A percentile compares a stretch with the other conserved stretches of the same genome.
Conservation (phyloP, 2,329 filamentous ascomycete genomes). For the Peltaster fructicola region DNA sequence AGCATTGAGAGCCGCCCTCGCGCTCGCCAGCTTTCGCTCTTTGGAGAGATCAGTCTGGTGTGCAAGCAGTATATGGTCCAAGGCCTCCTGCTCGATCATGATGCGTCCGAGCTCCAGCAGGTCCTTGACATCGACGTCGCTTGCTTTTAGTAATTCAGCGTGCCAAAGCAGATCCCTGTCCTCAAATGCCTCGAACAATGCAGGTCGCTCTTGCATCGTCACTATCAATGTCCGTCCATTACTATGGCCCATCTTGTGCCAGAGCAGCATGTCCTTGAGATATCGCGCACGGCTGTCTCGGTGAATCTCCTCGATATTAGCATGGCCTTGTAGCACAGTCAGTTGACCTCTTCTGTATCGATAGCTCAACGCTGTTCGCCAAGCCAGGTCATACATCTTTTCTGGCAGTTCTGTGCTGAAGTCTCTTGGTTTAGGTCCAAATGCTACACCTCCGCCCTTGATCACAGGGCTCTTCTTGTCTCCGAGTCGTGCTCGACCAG, state of each 20-base stretch:
- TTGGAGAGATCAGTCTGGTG: constrained; percentile 46
- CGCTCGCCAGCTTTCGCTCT: too few species aligned
- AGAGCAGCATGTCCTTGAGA: constrained; percentile 48
- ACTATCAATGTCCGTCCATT: constrained; percentile 61
- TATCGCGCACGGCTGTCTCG: constrained; percentile 30
- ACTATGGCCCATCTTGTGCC: constrained; percentile 50
- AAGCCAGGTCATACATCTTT: constrained; percentile 91
- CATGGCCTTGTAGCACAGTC: constrained; percentile 62
- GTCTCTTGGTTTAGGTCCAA: constrained; percentile 83
- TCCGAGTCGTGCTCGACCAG: constrained; percentile 61
- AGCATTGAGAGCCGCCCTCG: too few species aligned
- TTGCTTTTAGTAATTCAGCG: constrained; percentile 49
- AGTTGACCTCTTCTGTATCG: constrained; percentile 76
- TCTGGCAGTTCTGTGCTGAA: constrained; percentile 67
- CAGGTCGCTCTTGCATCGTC: constrained; percentile 41
- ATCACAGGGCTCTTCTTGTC: constrained; percentile 66
- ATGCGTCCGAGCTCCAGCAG: constrained; percentile 69
- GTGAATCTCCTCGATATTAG: constrained; percentile 44
- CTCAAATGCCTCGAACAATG: constrained; percentile 50
- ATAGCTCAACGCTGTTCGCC: constrained; percentile 85
- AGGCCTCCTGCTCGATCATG: constrained; percentile 67
- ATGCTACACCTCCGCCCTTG: constrained; percentile 69
- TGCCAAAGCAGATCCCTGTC: constrained; percentile 42
- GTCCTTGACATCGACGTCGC: constrained; percentile 93
- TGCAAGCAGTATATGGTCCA: constrained; percentile 53